Base-by-base conservation (phyloP, 2,329 filamentous ascomycete species). In the Chalaropsis ovoidea region DNA sequence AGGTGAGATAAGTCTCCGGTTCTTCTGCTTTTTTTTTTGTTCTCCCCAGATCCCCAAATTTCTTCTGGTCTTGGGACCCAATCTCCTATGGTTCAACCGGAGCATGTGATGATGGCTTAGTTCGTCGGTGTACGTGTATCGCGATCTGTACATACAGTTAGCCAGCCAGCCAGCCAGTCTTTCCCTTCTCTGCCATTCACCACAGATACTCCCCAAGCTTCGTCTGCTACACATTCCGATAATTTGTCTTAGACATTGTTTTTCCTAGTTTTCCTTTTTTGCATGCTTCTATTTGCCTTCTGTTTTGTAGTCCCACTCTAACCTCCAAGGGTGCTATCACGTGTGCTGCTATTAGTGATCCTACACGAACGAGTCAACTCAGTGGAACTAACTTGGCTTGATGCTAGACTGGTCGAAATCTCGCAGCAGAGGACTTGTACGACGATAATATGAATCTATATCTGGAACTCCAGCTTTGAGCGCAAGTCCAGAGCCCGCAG, bases 291-390 rank as follows among this genome's bases (percentile, higher is more conserved):
- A 24, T 24, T 24, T 4, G 22, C 19, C 19, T 52, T 52, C 47
- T 52, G 10, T 52, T 19, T 15, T 15, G 47, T 52, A 52, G 47
- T 52, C 47, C 19, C 47, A 52, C 47, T 52, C 24, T 17, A 13
- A 13, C 24, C 24, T 11, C 47, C 47, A 52, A 13, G 19, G 19
- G 22, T 27, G 13, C 19, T 24, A 52, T 52, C 13, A 39, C 15
- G 24, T 52, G 47, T 52, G 47, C 10, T 52, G 47, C 10, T 52
- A 52, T 52, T 52, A 52, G 47, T 52, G 47, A 52, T 52, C 47
- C 47, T 52, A 52, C 47, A 52, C 47, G 47, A 52, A 52, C 47
- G 19, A 52, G 47, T 24, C 47, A 52, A 27, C 47, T 52, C 19
- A 52, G 47, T 52, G 47, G 19, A 52, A 52, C 47, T 52, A 52